These are phyloP conservation scores for Amanita polypyramis DNA, from an alignment of 768 basidiomycete genomes.

Conservation along the genomic window DNA sequence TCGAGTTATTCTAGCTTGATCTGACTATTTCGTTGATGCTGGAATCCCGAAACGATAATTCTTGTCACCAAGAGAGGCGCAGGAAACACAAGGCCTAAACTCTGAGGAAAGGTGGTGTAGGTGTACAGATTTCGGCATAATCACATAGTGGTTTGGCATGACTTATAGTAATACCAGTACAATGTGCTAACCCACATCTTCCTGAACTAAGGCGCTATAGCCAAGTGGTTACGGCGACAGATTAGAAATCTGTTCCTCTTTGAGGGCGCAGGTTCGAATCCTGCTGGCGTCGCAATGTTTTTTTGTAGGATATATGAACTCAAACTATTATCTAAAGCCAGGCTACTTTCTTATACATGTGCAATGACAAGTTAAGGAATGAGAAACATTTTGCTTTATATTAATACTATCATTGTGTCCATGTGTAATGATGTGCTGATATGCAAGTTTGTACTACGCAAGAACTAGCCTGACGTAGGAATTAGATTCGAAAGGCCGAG, in stretches of 20 bases:
- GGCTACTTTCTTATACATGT: not conserved
- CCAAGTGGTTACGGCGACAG: constrained; percentile 75
- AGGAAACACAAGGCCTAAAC: constrained; percentile 39
- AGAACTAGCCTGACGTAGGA: not conserved
- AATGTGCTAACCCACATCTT: no score
- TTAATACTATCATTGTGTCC: no score
- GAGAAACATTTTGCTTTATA: no score
- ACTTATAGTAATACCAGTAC: no score
- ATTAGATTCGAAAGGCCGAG: not conserved
- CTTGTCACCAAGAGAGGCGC: constrained; percentile 40
- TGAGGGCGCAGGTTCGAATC: constrained; percentile 51
- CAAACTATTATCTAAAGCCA: no score
- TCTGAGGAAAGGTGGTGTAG: constrained; percentile 50
- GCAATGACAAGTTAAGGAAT: not conserved
- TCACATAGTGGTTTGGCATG: no score
- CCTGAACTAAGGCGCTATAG: constrained; percentile 46
- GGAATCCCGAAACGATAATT: no score
- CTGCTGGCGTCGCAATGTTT: constrained; percentile 39
- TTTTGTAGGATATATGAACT: not conserved
- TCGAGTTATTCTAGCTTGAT: no score
- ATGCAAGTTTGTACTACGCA: not conserved
- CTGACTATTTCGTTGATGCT: no score
- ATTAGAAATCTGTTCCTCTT: constrained; percentile 54
- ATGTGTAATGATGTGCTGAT: not conserved
- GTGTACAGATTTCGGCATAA: no score